phyloP scores from a whole-genome alignment of 108 stramenopile species.

The Seminavis robusta region DNA sequence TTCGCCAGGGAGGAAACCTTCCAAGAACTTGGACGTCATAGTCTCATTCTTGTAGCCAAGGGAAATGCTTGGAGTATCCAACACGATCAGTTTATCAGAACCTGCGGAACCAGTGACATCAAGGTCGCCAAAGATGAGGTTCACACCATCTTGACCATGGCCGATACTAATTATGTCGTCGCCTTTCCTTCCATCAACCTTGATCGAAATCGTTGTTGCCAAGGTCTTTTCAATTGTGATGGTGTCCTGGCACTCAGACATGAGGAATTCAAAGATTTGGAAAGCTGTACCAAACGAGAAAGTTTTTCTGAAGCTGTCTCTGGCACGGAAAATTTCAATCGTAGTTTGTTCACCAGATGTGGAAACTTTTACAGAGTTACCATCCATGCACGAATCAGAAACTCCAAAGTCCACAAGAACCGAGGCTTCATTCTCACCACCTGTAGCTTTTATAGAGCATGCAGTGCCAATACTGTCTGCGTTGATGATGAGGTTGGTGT shows the following conservation, averaged over 20 bases:
- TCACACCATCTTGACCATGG: background rate
- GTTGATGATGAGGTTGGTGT: background rate
- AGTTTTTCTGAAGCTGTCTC: background rate
- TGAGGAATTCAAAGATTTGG: background rate
- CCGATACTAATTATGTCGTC: constrained; percentile 19
- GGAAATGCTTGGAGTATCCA: too few species aligned
- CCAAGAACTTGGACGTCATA: too few species aligned
- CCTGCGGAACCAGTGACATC: constrained; percentile 17
- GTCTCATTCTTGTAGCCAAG: background rate
- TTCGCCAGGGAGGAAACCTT: too few species aligned
- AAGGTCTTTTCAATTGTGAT: constrained; percentile 8
- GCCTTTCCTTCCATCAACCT: constrained; percentile 4
- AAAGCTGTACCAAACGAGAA: constrained; percentile 5
- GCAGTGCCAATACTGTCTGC: background rate
- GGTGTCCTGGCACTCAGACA: constrained; percentile 13
- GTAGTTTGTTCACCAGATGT: background rate
- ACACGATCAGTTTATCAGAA: background rate
- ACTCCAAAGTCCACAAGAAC: background rate
- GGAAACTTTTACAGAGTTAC: background rate
- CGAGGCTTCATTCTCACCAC: background rate
- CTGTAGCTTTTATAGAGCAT: background rate
- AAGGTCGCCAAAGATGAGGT: background rate
- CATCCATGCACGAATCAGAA: background rate
- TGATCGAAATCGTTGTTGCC: background rate
- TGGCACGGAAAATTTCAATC: background rate